phyloP scores from a whole-genome alignment of 2,329 filamentous ascomycete species.

The Botrytis medusae region DNA sequence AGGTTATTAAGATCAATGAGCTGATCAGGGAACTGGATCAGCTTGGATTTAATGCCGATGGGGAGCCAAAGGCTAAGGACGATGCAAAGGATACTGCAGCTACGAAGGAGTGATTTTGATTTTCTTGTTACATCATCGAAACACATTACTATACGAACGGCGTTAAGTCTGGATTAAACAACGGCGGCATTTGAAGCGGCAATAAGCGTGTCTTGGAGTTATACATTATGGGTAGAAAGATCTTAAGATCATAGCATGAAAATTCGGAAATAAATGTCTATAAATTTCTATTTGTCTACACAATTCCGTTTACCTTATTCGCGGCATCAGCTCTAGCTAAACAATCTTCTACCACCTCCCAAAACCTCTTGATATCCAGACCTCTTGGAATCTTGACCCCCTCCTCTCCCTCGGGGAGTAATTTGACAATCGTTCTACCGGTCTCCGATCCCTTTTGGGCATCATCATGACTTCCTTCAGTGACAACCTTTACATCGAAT shows the following conservation, averaged over 20 bases:
- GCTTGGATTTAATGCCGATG: conserved; percentile 80
- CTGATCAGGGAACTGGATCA: conserved; percentile 83
- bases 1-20: conserved; percentile 96
- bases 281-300: conserved; percentile 16
- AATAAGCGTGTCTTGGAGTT: conserved; percentile 3
- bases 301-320: conserved; percentile 43
- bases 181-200: not conserved
- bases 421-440: conserved; percentile 65
- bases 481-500: conserved; percentile 70
- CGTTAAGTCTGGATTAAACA: conserved; percentile 4
- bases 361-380: conserved; percentile 72
- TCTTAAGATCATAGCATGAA: not conserved
- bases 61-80: conserved; percentile 55
- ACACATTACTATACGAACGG: not conserved
- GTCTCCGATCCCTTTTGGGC: conserved; percentile 60
- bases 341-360: conserved; percentile 74
- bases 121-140: too few species aligned
- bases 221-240: not conserved
- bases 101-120: not conserved
- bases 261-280: not conserved
- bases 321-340: conserved; percentile 65
- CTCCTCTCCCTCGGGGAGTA: conserved; percentile 55
- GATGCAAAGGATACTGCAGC: conserved; percentile 20
- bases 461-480: conserved; percentile 69
- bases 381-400: conserved; percentile 79